Conservation (phyloP, 495 filamentous ascomycete species). For the Astrocystis sublimbata region DNA sequence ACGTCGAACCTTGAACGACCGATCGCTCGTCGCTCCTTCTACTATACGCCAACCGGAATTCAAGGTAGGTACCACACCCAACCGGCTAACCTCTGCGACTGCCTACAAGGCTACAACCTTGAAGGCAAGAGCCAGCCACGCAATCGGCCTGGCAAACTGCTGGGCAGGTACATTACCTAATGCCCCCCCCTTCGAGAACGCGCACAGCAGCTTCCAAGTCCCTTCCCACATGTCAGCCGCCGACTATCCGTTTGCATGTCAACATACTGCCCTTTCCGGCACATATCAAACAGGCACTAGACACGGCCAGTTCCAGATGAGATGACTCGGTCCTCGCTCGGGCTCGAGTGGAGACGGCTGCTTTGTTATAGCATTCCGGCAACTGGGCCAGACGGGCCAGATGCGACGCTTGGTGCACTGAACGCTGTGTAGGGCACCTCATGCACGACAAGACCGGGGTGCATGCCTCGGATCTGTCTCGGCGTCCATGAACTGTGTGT, state of each 20-base stretch:
- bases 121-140: neutral
- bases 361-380: neutral
- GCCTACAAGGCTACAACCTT: neutral
- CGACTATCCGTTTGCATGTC: conserved; percentile 1
- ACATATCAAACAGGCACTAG: conserved; percentile 1
- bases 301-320: neutral
- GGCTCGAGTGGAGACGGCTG: neutral
- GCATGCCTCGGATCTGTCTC: neutral
- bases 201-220: no score
- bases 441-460: conserved; percentile 10
- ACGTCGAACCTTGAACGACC: no score
- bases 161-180: neutral
- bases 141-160: neutral
- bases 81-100: neutral
- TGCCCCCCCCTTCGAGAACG: neutral
- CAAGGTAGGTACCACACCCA: conserved; percentile 6
- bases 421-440: neutral
- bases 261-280: conserved; percentile 16
- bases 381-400: neutral
- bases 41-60: no score
- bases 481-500: neutral
- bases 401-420: neutral
- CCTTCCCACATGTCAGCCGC: neutral
- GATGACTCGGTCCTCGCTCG: neutral
- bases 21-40: conserved; percentile 15